Conservation (phyloP, 208 protist genomes). For the Polymyxa betae region DNA sequence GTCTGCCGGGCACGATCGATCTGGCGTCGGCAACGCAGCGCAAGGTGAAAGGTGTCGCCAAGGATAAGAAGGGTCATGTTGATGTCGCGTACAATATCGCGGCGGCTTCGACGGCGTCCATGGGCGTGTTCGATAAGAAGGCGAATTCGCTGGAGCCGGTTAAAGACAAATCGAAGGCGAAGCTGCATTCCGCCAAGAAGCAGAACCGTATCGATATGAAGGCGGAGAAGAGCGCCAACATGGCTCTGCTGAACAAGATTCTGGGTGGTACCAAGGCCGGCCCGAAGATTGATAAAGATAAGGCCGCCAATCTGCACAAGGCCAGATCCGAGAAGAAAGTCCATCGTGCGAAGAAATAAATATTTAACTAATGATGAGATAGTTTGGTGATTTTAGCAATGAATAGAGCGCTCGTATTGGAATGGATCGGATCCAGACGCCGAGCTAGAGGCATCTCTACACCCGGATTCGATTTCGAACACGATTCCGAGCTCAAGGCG, state of each 20-base stretch:
- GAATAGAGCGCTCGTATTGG: conserved; percentile 32
- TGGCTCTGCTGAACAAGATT: not conserved
- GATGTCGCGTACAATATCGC: conserved; percentile 48
- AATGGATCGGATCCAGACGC: conserved; percentile 18
- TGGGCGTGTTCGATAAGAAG: conserved; percentile 60
- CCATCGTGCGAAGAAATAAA: not conserved
- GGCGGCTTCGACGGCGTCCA: conserved; percentile 54
- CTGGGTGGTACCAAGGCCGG: not conserved
- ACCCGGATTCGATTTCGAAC: not conserved
- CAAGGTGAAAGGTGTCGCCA: conserved; percentile 12
- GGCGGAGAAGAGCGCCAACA: conserved; percentile 24
- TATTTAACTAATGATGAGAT: not conserved
- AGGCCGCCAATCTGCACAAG: not conserved
- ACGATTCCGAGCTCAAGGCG: not conserved
- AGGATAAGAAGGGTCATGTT: conserved; percentile 43
- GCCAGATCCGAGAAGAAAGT: not conserved
- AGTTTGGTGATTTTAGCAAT: conserved; percentile 37
- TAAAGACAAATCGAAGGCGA: not conserved
- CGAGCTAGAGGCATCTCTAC: not conserved
- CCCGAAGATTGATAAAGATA: not conserved
- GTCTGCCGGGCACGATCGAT: conserved; percentile 44
- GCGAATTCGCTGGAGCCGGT: not conserved
- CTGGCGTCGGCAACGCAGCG: not conserved
- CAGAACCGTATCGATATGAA: not conserved
- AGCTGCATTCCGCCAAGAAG: not conserved